These are phyloP conservation scores for Debaryomyces udenii DNA, from an alignment of 1,139 yeast species.

Conservation along the genomic window DNA sequence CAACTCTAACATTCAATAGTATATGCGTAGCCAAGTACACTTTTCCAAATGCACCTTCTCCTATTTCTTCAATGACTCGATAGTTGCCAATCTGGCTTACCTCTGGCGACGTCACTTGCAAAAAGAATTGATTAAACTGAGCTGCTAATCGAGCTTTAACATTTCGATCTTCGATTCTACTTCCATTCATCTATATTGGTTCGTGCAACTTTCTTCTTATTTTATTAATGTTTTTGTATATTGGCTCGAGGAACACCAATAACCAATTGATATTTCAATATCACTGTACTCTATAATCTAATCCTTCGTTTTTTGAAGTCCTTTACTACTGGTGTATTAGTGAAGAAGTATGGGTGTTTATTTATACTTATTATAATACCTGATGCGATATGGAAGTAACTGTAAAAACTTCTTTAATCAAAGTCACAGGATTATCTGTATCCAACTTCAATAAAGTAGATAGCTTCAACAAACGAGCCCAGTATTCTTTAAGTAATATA, in stretches of 20 bases:
- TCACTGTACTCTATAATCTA: neutral
- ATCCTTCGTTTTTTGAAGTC: too few species aligned
- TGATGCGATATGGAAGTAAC: too few species aligned
- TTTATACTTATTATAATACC: too few species aligned
- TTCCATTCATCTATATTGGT: conserved; percentile 20
- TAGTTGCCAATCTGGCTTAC: conserved; percentile 77
- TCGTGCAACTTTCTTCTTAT: neutral
- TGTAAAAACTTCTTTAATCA: too few species aligned
- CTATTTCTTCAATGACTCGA: conserved; percentile 68
- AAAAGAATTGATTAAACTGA: conserved; percentile 64
- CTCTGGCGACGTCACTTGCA: conserved; percentile 54
- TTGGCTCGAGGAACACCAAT: neutral
- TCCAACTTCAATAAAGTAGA: too few species aligned
- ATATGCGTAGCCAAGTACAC: conserved; percentile 83
- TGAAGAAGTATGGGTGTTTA: too few species aligned
- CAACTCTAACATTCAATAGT: conserved; percentile 74
- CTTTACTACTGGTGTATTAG: too few species aligned
- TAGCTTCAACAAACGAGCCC: too few species aligned
- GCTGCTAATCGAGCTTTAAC: conserved; percentile 55
- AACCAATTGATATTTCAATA: neutral
- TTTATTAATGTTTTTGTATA: neutral
- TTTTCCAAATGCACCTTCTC: conserved; percentile 91
- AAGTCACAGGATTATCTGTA: too few species aligned
- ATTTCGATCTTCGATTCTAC: conserved; percentile 32
- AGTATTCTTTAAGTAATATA: too few species aligned